Conservation (phyloP, 345 rosid species). For the Hevea brasiliensis region DNA sequence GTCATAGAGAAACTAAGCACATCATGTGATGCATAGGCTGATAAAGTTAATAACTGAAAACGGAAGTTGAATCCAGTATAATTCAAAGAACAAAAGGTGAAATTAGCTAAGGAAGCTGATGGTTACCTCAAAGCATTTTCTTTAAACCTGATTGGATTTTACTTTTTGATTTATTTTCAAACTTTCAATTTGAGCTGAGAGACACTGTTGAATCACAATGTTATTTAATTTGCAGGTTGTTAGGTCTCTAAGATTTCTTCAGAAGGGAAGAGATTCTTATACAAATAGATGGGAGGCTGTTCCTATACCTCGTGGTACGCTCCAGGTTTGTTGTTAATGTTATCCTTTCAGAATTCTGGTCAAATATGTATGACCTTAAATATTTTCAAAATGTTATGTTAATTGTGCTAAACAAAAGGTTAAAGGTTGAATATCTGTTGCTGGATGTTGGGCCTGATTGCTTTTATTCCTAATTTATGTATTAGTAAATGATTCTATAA, state of each 20-base stretch:
- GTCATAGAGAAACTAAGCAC: not conserved
- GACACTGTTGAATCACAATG: slow-evolving; percentile 10
- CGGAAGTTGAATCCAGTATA: not conserved
- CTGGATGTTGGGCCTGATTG: not conserved
- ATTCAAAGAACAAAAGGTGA: not conserved
- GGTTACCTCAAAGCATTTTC: not conserved
- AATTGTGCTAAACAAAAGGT: not conserved
- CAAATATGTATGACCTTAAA: not conserved
- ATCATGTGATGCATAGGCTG: not conserved
- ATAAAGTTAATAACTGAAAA: not conserved
- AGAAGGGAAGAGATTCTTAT: slow-evolving; percentile 55
- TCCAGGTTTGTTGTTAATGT: slow-evolving; percentile 76
- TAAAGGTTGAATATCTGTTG: not conserved
- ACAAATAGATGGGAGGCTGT: slow-evolving; percentile 65
- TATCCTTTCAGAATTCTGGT: not conserved
- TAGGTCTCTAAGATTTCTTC: slow-evolving; percentile 71
- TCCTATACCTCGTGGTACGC: slow-evolving; percentile 90
- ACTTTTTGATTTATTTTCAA: not conserved
- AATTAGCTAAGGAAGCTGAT: not conserved
- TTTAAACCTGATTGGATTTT: not conserved
- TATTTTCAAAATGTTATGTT: not conserved
- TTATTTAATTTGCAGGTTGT: slow-evolving; percentile 61
- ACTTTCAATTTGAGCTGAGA: not conserved
- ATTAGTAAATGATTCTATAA: not conserved
- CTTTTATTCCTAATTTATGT: not conserved